These are phyloP conservation scores for Termitomyces sp. DNA, from an alignment of 768 basidiomycete species.

Conservation along the genomic window DNA sequence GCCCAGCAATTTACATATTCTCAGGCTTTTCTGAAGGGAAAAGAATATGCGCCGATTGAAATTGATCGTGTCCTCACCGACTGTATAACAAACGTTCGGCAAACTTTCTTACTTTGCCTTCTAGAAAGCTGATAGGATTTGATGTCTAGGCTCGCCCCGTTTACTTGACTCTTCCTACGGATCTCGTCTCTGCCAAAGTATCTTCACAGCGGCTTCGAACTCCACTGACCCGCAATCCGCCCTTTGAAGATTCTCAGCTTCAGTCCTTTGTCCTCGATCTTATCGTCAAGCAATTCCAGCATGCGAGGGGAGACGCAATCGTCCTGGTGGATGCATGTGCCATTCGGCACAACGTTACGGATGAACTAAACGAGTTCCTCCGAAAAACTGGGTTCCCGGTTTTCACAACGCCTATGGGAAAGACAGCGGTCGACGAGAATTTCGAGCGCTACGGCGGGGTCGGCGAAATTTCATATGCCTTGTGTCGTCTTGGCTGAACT, in stretches of 20 bases:
- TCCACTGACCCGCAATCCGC: slow-evolving; percentile 48
- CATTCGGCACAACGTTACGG: slow-evolving; percentile 62
- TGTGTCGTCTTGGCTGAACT: neutral
- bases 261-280: slow-evolving; percentile 72
- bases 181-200: slow-evolving; percentile 69
- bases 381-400: slow-evolving; percentile 68
- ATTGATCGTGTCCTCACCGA: slow-evolving; percentile 79
- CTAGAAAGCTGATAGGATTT: neutral
- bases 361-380: slow-evolving; percentile 63
- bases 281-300: slow-evolving; percentile 60
- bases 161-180: slow-evolving; percentile 83
- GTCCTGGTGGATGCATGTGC: slow-evolving; percentile 83
- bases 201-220: slow-evolving; percentile 58
- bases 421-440: slow-evolving; percentile 65
- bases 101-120: neutral
- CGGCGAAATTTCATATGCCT: slow-evolving; percentile 20
- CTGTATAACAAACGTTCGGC: slow-evolving; percentile 52
- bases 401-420: slow-evolving; percentile 79
- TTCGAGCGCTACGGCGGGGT: slow-evolving; percentile 79
- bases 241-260: slow-evolving; percentile 50
- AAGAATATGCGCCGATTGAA: slow-evolving; percentile 53
- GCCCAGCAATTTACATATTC: slow-evolving; percentile 71
- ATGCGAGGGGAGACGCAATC: slow-evolving; percentile 64
- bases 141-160: slow-evolving; percentile 69
- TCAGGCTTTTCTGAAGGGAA: slow-evolving; percentile 56